Percentiles rank a stretch among this genome's conserved stretches.
Conservation (phyloP, 345 rosid species). For the Bruguiera parviflora region DNA sequence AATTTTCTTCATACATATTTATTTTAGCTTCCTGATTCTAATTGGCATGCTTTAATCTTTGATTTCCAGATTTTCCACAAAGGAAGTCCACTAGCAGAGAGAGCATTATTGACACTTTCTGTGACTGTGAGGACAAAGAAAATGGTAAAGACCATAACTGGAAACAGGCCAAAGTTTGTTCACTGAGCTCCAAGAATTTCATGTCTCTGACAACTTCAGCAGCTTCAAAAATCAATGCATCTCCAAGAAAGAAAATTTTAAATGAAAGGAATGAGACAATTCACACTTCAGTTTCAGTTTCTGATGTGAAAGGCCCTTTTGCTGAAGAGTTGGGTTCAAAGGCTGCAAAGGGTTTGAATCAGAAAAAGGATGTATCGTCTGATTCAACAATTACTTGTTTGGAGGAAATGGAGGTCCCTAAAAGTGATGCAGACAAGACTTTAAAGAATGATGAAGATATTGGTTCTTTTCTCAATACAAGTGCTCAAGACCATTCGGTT, state of each 20-base stretch:
- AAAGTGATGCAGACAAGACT: constrained; percentile 16
- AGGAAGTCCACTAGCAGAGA: constrained; percentile 48
- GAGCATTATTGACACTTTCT: constrained; percentile 21
- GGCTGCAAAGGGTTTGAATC: constrained; percentile 20
- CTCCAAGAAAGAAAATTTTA: constrained; percentile 74
- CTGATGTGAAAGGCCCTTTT: constrained; percentile 35
- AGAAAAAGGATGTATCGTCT: constrained; percentile 32
- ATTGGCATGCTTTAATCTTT: background rate
- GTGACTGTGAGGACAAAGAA: constrained; percentile 60
- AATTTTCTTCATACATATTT: background rate
- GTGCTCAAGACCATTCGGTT: constrained; percentile 5
- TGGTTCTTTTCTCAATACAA: constrained; percentile 16
- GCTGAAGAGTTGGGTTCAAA: constrained; percentile 33
- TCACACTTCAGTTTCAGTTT: constrained; percentile 42
- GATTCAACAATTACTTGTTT: constrained; percentile 38
- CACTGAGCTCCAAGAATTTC: constrained; percentile 59
- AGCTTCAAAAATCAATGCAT: constrained; percentile 61
- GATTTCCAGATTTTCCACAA: constrained; percentile 35
- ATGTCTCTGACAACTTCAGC: constrained; percentile 92
- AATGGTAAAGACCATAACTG: constrained; percentile 41
- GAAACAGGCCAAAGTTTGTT: constrained; percentile 34
- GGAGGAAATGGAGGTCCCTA: constrained; percentile 12
- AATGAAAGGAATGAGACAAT: constrained; percentile 51
- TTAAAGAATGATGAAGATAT: constrained; percentile 15
- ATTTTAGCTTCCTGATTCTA: constrained; percentile 5